Evolutionary conservation across 2,329 filamentous ascomycete species (phyloP).

Genomic region (Chaetomium globosum): DNA sequence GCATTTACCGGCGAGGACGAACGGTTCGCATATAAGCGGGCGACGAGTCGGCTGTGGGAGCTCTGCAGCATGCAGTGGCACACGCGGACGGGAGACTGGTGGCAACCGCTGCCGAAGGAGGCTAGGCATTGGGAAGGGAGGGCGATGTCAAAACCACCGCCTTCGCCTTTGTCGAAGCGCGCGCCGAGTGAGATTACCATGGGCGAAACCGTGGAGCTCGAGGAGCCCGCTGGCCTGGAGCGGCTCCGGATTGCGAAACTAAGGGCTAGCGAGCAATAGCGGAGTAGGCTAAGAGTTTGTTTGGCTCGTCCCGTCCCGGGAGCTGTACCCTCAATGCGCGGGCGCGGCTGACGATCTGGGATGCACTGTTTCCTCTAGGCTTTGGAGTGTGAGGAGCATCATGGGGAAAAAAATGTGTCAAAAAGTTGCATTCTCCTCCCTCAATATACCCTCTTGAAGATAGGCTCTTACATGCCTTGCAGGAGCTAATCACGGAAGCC

Average conservation of each 20-base stretch:
- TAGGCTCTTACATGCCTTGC: not conserved
- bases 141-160: conserved; percentile 33
- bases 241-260: conserved; percentile 41
- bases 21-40: conserved; percentile 77
- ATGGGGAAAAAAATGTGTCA: not conserved
- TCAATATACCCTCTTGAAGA: not conserved
- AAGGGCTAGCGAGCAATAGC: conserved; percentile 31
- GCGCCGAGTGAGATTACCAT: conserved; percentile 45
- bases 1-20: conserved; percentile 81
- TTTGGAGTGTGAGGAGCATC: not conserved
- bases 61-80: conserved; percentile 76
- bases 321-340: conserved; percentile 14
- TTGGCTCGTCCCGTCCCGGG: conserved; percentile 17
- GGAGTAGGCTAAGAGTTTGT: conserved; percentile 4
- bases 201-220: conserved; percentile 47
- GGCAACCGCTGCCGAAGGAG: conserved; percentile 65
- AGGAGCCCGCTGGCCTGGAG: conserved; percentile 49
- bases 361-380: not conserved
- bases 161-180: conserved; percentile 1
- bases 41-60: conserved; percentile 78
- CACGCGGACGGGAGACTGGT: conserved; percentile 65
- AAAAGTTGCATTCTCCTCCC: not conserved
- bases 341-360: not conserved
- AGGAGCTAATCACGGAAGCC: not conserved
- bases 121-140: conserved; percentile 50